These are phyloP conservation scores for Talaromyces trachyspermus DNA, from an alignment of 495 filamentous ascomycete genomes.

Conservation along the genomic window DNA sequence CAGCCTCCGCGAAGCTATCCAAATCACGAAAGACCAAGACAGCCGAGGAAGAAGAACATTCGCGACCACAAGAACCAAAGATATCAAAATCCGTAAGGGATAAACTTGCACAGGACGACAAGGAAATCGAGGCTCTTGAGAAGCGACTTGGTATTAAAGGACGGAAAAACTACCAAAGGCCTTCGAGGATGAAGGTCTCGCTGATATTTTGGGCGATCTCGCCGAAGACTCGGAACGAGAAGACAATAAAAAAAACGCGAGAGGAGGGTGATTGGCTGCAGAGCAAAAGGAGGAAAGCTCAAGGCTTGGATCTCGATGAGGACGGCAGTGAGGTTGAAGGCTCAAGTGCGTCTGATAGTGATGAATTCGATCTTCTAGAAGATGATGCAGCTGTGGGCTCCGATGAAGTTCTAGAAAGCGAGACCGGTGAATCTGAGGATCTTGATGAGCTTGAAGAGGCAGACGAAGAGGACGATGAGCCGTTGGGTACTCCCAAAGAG, in stretches of 20 bases:
- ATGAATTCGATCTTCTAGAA: not conserved
- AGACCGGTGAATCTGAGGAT: conserved; percentile 17
- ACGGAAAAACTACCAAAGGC: conserved; percentile 67
- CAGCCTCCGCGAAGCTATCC: conserved; percentile 19
- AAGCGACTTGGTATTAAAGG: conserved; percentile 80
- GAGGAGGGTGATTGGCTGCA: conserved; percentile 50
- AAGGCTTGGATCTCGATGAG: conserved; percentile 28
- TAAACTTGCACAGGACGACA: conserved; percentile 65
- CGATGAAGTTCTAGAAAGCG: conserved; percentile 12
- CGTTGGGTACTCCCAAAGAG: conserved; percentile 16
- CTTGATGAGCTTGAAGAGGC: conserved; percentile 29
- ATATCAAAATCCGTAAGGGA: conserved; percentile 54
- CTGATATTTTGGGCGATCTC: conserved; percentile 67
- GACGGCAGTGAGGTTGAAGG: conserved; percentile 20
- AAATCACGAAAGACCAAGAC: conserved; percentile 37
- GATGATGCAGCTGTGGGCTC: conserved; percentile 11
- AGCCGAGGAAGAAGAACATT: conserved; percentile 17
- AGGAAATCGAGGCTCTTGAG: conserved; percentile 81
- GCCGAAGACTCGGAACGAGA: conserved; percentile 43
- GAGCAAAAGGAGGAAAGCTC: conserved; percentile 60
- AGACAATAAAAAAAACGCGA: conserved; percentile 43
- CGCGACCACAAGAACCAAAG: conserved; percentile 21
- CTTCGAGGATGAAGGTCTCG: conserved; percentile 80
- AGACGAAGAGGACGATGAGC: conserved; percentile 18
- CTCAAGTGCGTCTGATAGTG: conserved; percentile 1